Percentiles rank a stretch among this genome's conserved stretches.
These are phyloP conservation scores for Microdochium bolleyi DNA, from an alignment of 2,329 filamentous ascomycete species.

Conservation along the genomic window DNA sequence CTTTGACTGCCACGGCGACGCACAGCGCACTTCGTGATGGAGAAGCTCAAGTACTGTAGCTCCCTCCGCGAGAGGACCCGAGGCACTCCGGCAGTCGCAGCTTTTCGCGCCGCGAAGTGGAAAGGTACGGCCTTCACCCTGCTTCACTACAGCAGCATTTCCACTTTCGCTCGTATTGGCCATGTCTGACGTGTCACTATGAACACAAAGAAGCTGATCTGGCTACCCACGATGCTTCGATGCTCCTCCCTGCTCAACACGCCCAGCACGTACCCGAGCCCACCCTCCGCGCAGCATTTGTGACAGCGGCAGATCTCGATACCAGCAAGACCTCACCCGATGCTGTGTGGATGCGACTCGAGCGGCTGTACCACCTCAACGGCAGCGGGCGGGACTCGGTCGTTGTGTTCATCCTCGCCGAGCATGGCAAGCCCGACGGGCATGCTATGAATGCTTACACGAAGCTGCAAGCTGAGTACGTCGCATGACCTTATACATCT, in stretches of 20 bases:
- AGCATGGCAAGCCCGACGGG: neutral
- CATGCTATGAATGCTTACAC: slow-evolving; percentile 24
- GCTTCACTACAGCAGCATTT: no score
- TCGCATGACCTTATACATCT: neutral
- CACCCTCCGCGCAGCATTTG: slow-evolving; percentile 28
- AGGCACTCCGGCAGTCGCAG: slow-evolving; percentile 24
- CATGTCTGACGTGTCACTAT: no score
- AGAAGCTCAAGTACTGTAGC: slow-evolving; percentile 21
- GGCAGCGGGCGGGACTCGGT: slow-evolving; percentile 26
- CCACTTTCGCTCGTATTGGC: no score
- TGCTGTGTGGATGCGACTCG: slow-evolving; percentile 22
- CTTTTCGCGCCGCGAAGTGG: slow-evolving; percentile 12
- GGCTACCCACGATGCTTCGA: slow-evolving; percentile 35
- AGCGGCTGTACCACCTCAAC: slow-evolving; percentile 31
- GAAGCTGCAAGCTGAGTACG: slow-evolving; percentile 36
- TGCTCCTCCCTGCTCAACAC: slow-evolving; percentile 19
- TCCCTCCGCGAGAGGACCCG: slow-evolving; percentile 26
- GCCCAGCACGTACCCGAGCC: slow-evolving; percentile 5
- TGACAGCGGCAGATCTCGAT: slow-evolving; percentile 18
- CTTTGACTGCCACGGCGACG: no score
- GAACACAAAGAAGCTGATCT: slow-evolving; percentile 28
- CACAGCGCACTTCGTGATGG: neutral
- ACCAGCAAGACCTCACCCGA: slow-evolving; percentile 18
- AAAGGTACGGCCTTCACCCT: slow-evolving; percentile 3
- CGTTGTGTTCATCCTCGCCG: slow-evolving; percentile 34